Evolutionary conservation across 2,329 filamentous ascomycete genomes (phyloP).

Genomic region (Lasiodiplodia gonubiensis): DNA sequence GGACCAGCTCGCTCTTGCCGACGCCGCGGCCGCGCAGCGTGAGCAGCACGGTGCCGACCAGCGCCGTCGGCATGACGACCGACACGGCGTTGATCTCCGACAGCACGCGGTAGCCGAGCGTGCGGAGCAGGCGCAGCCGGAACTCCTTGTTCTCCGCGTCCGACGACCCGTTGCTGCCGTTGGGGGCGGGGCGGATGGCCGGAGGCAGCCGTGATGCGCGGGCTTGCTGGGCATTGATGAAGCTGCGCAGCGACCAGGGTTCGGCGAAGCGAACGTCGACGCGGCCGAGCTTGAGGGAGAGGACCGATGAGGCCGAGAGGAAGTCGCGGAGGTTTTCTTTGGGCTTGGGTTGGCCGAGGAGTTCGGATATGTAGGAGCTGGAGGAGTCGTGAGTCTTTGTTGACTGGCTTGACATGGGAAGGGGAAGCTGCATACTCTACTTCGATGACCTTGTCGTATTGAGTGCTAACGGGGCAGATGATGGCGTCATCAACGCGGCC

Average conservation of each 20-base stretch:
- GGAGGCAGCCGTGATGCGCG: constrained; percentile 54
- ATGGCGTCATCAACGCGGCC: constrained; percentile 88
- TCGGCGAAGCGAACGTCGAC: constrained; percentile 97
- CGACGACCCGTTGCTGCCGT: background rate
- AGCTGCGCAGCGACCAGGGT: constrained; percentile 87
- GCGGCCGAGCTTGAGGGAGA: constrained; percentile 85
- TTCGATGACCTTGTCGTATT: constrained; percentile 99
- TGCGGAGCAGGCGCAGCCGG: constrained; percentile 77
- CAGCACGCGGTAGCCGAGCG: constrained; percentile 88
- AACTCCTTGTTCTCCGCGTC: constrained; percentile 45
- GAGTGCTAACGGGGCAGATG: constrained; percentile 93
- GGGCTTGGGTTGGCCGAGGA: constrained; percentile 91
- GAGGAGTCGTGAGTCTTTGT: background rate
- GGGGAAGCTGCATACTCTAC: constrained; percentile 65
- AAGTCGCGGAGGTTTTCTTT: constrained; percentile 94
- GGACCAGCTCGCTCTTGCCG: constrained; percentile 81
- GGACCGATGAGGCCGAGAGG: constrained; percentile 82
- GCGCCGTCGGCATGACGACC: constrained; percentile 95
- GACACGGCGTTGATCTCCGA: constrained; percentile 95
- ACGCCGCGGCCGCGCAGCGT: constrained; percentile 92
- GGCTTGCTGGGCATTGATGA: constrained; percentile 76
- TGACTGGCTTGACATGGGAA: background rate
- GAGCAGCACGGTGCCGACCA: constrained; percentile 91
- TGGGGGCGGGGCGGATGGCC: constrained; percentile 36
- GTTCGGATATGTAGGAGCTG: constrained; percentile 87